phyloP scores from a whole-genome alignment of 1,284 basidiomycete species.

The Austroboletus novae-zelandiae region DNA sequence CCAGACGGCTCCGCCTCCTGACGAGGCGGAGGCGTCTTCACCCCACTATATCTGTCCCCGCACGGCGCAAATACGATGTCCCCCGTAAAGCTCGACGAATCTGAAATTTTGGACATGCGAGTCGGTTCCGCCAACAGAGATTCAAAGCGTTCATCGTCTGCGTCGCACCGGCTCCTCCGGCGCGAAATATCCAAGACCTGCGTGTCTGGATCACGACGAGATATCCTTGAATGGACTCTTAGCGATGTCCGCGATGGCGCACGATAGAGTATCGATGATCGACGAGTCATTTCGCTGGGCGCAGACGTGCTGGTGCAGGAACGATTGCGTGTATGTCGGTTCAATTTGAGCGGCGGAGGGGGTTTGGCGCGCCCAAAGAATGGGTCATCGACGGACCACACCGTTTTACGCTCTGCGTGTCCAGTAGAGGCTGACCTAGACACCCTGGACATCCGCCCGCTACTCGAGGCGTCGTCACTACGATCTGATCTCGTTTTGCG shows the following conservation, averaged over 20 bases:
- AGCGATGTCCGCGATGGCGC: not conserved
- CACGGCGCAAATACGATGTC: not conserved
- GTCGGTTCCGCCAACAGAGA: not conserved
- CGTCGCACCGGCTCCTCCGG: not conserved
- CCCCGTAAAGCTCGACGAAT: conserved; percentile 1
- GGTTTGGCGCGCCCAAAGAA: conserved; percentile 25
- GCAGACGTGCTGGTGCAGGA: not conserved
- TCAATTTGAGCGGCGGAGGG: conserved; percentile 12
- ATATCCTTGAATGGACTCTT: not conserved
- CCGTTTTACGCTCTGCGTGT: not conserved
- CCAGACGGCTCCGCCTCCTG: conserved; percentile 14
- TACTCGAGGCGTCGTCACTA: not conserved
- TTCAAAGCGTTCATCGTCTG: not conserved
- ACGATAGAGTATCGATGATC: not conserved
- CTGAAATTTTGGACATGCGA: conserved; percentile 1
- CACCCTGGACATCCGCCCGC: not conserved
- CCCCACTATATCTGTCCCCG: not conserved
- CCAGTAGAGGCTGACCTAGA: not conserved
- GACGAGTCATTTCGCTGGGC: not conserved
- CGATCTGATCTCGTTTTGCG: not conserved
- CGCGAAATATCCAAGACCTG: not conserved
- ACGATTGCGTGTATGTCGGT: conserved; percentile 9
- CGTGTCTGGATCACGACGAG: not conserved
- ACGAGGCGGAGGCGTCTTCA: not conserved
- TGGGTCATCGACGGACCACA: conserved; percentile 17